Percentiles rank a stretch among this genome's conserved stretches.
Evolutionary conservation across 257 asterid genomes (phyloP).

Genomic region (Solanum gracilifrons): DNA sequence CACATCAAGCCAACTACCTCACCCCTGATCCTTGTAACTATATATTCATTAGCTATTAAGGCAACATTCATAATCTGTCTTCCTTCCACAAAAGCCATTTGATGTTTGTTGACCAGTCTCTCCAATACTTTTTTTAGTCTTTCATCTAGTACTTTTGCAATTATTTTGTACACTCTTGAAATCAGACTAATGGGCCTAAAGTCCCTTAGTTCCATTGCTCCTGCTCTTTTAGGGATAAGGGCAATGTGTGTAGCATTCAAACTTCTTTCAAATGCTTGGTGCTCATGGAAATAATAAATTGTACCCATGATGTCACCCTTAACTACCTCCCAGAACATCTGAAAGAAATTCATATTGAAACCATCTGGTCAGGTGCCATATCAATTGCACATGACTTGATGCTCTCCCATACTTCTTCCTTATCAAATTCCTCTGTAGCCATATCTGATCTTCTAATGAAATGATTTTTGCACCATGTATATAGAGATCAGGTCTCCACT

Average conservation of each 20-base stretch:
- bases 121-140: not conserved
- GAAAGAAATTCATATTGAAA: not conserved
- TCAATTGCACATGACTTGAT: not conserved
- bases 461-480: not conserved
- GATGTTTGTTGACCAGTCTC: not conserved
- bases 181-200: not conserved
- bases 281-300: not conserved
- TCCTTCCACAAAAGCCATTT: not conserved
- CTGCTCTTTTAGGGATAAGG: not conserved
- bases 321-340: not conserved
- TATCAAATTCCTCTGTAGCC: not conserved
- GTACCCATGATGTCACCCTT: not conserved
- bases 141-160: not conserved
- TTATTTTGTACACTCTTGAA: not conserved
- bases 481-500: not conserved
- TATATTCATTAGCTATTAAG: not conserved
- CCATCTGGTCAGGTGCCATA: not conserved
- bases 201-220: not conserved
- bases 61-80: not conserved
- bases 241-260: not conserved
- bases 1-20: not conserved
- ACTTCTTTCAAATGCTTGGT: not conserved
- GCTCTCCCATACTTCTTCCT: not conserved
- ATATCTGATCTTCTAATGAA: not conserved
- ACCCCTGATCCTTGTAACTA: not conserved